Evolutionary conservation across 192 early-diverging fungal genomes (phyloP), one percentile per base, ranked within the genome.

Genomic region (Coemansia sp.): DNA sequence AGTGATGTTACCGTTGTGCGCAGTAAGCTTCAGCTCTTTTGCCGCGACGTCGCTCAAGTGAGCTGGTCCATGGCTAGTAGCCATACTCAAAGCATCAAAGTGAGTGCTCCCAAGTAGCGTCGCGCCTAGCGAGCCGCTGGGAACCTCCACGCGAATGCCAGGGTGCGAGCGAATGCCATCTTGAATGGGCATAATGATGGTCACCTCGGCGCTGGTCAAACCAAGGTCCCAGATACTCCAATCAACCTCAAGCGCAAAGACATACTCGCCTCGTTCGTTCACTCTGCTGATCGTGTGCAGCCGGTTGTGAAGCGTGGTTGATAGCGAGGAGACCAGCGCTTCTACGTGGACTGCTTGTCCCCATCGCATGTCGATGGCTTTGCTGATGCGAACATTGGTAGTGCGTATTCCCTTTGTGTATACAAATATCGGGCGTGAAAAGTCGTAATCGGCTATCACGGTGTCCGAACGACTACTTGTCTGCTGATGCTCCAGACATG

Each of bases 1-100:
- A 4, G 79, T 82, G 48, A 82, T 82, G 58, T 82, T 82, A 9
- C 79, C 79, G 26, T 82, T 66, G 23, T 82, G 73, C 28, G 79
- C 79, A 0, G 56, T 59, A 13, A 82, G 67, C 33, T 51, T 66
- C 9, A 82, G 31, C 18, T 42, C 34, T 6, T 68, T 71, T 0
- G 71, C 71, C 8, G 70, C 67, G 5, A 82, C 59, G 10, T 82
- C 79, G 64, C 74, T 76, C 34, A 82, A 56, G 23, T 82, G 74
- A 8, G 74, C 79, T 9, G 74, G 73, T 1, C 79, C 79, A n/a
- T 82, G 70, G 14, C 31, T 45, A 3, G 79, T 82, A 14, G 38
- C n/a, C n/a, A 82, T 63, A 13, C 76, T 67, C 38, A 82, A 33
- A 31, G 40, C n/a, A 9, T 38, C 50, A 28, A 82, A 56, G 0